Conservation (phyloP, 768 basidiomycete species). For the Trametes meyenii region DNA sequence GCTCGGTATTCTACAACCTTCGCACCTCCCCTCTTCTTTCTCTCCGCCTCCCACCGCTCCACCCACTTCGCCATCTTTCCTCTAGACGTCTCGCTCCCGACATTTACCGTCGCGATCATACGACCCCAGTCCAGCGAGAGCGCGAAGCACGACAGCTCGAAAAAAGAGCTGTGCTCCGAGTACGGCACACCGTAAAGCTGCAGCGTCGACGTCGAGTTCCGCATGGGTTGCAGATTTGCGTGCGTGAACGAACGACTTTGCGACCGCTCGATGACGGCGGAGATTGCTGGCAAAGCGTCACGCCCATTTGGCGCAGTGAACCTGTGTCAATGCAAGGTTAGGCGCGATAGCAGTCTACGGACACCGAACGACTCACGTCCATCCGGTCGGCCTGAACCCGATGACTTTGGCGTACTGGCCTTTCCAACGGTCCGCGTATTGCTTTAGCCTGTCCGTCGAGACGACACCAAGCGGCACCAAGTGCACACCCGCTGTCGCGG, state of each 20-base stretch:
- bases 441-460: constrained; percentile 72
- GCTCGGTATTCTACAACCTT: constrained; percentile 41
- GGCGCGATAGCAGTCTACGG: not conserved
- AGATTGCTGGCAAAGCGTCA: constrained; percentile 62
- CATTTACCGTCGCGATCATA: constrained; percentile 96
- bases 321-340: constrained; percentile 38
- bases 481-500: constrained; percentile 79
- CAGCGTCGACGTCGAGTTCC: constrained; percentile 68
- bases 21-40: constrained; percentile 53
- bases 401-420: constrained; percentile 71
- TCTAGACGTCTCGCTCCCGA: constrained; percentile 70
- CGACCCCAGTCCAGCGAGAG: constrained; percentile 82
- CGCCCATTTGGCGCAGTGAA: constrained; percentile 69
- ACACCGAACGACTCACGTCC: constrained; percentile 67
- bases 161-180: constrained; percentile 96
- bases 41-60: constrained; percentile 85
- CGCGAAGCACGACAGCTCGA: constrained; percentile 94
- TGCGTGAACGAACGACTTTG: constrained; percentile 72
- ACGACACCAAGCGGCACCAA: constrained; percentile 79
- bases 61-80: constrained; percentile 92
- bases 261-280: constrained; percentile 66
- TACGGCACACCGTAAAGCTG: constrained; percentile 88
- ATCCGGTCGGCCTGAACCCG: constrained; percentile 93
- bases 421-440: constrained; percentile 76
- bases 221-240: constrained; percentile 64